phyloP scores from a whole-genome alignment of 257 asterid species.

The Marsdenia floribunda region DNA sequence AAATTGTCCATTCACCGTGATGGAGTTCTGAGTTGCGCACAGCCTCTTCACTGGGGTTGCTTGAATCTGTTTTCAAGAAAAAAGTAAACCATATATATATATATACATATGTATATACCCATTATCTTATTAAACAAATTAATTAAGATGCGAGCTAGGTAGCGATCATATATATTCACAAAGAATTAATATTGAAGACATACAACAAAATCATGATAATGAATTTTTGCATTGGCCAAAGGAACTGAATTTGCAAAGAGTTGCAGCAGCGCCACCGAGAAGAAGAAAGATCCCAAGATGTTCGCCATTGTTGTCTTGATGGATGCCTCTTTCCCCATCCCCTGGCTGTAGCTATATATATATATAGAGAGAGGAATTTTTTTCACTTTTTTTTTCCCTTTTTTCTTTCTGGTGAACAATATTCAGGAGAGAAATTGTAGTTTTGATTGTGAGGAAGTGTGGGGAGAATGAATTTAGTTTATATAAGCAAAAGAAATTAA shows the following conservation, averaged over 20 bases:
- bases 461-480: conserved; percentile 23
- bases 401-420: no score
- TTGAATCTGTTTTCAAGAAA: conserved; percentile 48
- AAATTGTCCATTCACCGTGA: conserved; percentile 71
- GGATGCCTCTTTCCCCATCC: not conserved
- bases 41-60: conserved; percentile 86
- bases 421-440: no score
- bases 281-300: conserved; percentile 20
- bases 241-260: conserved; percentile 36
- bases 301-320: conserved; percentile 24
- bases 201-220: conserved; percentile 69
- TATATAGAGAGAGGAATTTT: no score
- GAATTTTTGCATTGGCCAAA: conserved; percentile 46
- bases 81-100: not conserved
- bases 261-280: conserved; percentile 27
- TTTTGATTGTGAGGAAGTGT: conserved; percentile 21
- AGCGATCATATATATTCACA: not conserved
- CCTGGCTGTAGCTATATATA: no score
- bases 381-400: no score
- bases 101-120: not conserved
- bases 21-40: conserved; percentile 66
- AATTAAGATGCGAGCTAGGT: no score
- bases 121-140: no score
- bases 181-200: conserved; percentile 14
- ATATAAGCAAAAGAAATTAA: conserved; percentile 29